Base-by-base conservation (phyloP, 768 basidiomycete species). In the Candolleomyces eurysporus region DNA sequence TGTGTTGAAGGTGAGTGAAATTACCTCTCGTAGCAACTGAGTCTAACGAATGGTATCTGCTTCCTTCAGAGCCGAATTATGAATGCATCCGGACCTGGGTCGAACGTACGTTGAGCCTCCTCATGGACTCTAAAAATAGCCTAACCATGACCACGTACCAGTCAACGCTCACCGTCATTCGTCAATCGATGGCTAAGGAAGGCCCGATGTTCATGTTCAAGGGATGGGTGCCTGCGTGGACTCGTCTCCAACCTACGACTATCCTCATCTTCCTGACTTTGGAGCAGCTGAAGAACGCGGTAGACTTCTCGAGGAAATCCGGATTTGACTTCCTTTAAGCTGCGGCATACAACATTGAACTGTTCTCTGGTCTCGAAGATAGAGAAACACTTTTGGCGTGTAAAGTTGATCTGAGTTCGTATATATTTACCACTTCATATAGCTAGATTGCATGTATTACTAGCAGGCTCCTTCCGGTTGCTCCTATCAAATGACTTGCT, bases 171-270 rank as follows among this genome's bases (percentile, higher is more conserved):
- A 80, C 74, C 5, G 89, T 90, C 46, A 91, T 94, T 69, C 79
- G 81, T 19, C 66, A 79, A 11, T 90, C 91, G 19, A 76, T 94
- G 63, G 79, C 82, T 62, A 86, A 75, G 64, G 92, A 94, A 66
- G 92, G 92, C 14, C 72, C 90, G 3, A 89, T 89, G 84, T 94
- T 94, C 82, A 90, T 94, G 89, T 92, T 94, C 80, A 92, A 92
- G 71, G 92, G 92, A 63, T 94, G 92, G 92, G 73, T 94, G 9
- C 92, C 92, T 0, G 91, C 92, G 11, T 94, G 91, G 91, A 83
- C 84, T 56, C 81, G 92, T 71, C 80, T 94, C 43, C 90, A 94
- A 69, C 92, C 92, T 0, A 94, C 91, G 48, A 94, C 92, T 4
- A 91, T 94, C 64, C 80, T 94, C 43, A 94, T 93, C 70, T 94